Evolutionary conservation across 306 rosid genomes (phyloP).

Genomic region (Prunus kanzakura): DNA sequence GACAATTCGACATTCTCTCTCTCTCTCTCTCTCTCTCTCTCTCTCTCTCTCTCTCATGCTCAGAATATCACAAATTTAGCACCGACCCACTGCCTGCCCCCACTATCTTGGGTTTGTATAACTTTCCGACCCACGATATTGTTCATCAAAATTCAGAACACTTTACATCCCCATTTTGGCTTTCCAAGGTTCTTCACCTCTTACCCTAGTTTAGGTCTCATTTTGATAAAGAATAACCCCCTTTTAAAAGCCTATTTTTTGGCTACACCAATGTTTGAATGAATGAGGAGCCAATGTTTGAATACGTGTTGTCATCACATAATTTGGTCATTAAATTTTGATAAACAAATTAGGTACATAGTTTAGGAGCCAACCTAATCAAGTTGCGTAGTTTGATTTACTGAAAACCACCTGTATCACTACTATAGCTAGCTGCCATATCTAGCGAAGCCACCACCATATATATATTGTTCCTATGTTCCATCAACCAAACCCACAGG

Average conservation of each 20-base stretch:
- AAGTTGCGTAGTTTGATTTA: neutral
- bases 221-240: too few relatives aligned
- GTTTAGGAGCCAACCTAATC: neutral
- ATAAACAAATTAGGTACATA: too few relatives aligned
- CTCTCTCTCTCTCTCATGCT: neutral
- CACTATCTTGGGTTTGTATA: neutral
- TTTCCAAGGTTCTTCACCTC: conserved; percentile 3
- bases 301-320: too few relatives aligned
- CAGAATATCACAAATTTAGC: conserved; percentile 6
- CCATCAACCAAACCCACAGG: neutral
- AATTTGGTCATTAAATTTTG: too few relatives aligned
- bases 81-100: neutral
- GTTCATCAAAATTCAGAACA: too few relatives aligned
- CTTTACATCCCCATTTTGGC: neutral
- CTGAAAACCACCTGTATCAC: neutral
- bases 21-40: neutral
- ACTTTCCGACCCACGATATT: conserved; percentile 1
- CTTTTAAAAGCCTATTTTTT: too few relatives aligned
- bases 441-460: neutral
- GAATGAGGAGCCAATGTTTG: too few relatives aligned
- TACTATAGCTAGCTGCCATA: neutral
- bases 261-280: too few relatives aligned
- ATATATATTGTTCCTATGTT: neutral
- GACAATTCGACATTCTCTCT: neutral
- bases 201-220: neutral